Percentiles rank a stretch among this genome's conserved stretches.
Evolutionary conservation across 352 stramenopile species (phyloP).

Genomic region (Lagenidium sp.): DNA sequence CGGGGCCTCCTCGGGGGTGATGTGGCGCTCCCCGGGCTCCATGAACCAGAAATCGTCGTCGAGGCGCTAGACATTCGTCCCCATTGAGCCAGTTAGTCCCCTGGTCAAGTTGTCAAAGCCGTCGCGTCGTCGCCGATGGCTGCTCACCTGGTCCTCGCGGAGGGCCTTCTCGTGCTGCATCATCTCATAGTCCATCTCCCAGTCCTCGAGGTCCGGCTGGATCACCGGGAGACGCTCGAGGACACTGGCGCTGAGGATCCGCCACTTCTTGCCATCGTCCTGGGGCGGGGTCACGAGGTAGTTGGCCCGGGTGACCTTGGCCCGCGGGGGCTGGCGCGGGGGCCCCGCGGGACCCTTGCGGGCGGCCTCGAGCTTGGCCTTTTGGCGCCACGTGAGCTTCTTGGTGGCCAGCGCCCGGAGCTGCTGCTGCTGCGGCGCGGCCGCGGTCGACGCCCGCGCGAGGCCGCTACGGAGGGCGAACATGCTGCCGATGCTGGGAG

Average conservation of each 20-base stretch:
- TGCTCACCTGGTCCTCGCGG: conserved; percentile 60
- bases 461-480: conserved; percentile 44
- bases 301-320: conserved; percentile 45
- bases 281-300: conserved; percentile 31
- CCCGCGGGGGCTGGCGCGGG: conserved; percentile 28
- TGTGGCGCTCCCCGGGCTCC: conserved; percentile 60
- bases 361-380: conserved; percentile 36
- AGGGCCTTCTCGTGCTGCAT: conserved; percentile 74
- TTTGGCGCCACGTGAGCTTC: conserved; percentile 56
- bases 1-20: conserved; percentile 67
- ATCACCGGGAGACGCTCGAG: conserved; percentile 69
- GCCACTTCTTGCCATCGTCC: conserved; percentile 80
- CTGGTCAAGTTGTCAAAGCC: no score
- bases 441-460: no score
- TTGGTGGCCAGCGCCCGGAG: conserved; percentile 38
- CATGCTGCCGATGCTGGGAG: no score
- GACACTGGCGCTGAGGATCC: conserved; percentile 58
- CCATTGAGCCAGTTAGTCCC: conserved; percentile 1
- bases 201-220: conserved; percentile 63
- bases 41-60: conserved; percentile 84
- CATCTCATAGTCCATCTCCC: conserved; percentile 62
- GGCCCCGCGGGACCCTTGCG: conserved; percentile 3
- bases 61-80: conserved; percentile 21
- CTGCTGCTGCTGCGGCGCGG: no score
- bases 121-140: no score